These are phyloP conservation scores for Stagonosporopsis chrysanthemi DNA, from an alignment of 2,329 filamentous ascomycete genomes.

Conservation along the genomic window DNA sequence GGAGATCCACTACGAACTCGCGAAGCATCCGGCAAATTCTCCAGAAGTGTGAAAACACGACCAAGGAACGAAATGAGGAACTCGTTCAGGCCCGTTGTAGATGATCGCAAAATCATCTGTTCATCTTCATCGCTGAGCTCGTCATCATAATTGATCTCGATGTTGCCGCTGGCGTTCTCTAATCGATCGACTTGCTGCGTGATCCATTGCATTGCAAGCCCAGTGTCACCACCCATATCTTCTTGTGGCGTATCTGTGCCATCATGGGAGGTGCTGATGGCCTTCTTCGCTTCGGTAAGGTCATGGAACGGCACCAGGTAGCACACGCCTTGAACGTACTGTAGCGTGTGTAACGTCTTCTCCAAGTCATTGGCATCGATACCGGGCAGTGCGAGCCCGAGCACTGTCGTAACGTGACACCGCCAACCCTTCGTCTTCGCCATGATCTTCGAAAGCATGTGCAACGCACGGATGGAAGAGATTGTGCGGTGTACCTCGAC, in stretches of 20 bases:
- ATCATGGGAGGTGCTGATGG: conserved; percentile 22
- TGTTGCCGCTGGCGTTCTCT: conserved; percentile 83
- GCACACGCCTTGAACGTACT: conserved; percentile 93
- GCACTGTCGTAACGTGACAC: conserved; percentile 90
- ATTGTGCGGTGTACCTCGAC: conserved; percentile 97
- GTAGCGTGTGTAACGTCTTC: conserved; percentile 92
- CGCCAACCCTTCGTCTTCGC: conserved; percentile 93
- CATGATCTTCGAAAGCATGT: conserved; percentile 91
- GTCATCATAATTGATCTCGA: conserved; percentile 83
- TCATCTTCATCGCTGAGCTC: conserved; percentile 88
- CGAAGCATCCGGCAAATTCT: conserved; percentile 91
- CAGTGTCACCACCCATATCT: conserved; percentile 51
- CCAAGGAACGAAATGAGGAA: conserved; percentile 91
- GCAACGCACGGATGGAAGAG: conserved; percentile 88
- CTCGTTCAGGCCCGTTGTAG: conserved; percentile 91
- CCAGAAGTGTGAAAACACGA: conserved; percentile 91
- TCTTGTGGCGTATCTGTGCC: conserved; percentile 47
- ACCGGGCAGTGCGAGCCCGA: conserved; percentile 91
- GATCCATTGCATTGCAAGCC: conserved; percentile 88
- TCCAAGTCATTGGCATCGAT: conserved; percentile 98
- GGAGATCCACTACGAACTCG: conserved; percentile 88
- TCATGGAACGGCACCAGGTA: conserved; percentile 95
- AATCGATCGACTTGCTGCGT: conserved; percentile 92
- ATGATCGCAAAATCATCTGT: conserved; percentile 86
- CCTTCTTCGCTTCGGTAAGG: conserved; percentile 66